Evolutionary conservation across 1,139 yeast species (phyloP), one percentile per base, ranked within the genome.

Genomic region (Blastobotrys illinoisensis): DNA sequence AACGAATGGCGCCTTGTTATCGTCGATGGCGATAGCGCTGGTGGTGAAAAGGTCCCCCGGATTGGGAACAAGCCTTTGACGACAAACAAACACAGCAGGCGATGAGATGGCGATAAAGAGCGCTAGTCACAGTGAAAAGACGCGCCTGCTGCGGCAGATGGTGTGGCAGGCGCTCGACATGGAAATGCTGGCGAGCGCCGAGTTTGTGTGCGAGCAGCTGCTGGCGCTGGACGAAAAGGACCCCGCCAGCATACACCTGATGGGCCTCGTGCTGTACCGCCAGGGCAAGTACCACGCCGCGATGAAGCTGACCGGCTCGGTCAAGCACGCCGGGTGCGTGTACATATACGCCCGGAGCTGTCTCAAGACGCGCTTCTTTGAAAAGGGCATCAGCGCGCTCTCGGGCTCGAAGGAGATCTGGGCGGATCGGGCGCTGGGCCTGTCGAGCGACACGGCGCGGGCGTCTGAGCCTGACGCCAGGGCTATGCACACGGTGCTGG

Each of bases 151-250:
- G 40, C 54, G 64, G 47, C 62, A 64, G 50, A 54, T 60, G 9
- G 77, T 86, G 19, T 74, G 88, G 67, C 88, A 88, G 63, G 80
- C 87, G 14, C 69, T 89, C 46, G 96, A 89, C 64, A 80, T 80
- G 57, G 88, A 85, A 65, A 78, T 87, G 63, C 74, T 81, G 53
- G 71, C 75, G 20, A 85, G 88, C 52, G 96, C 96, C 2, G 89
- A 84, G 67, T 87, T 89, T 72, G 87, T 93, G 11, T 80, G 88
- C 40, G 96, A 89, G 64, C 75, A 95, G 59, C 73, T 88, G 32
- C 66, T 86, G 24, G 89, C 93, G 1, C 73, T 74, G 51, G 78
- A 79, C 56, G 72, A 77, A 4, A 65, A 67, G 23, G 75, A 82
- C 62, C 67, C 77, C 3, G 86, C 84, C 54, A 77, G 87, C 11